These are phyloP conservation scores for Podaxis sp. DNA, from an alignment of 768 basidiomycete genomes.

Conservation along the genomic window DNA sequence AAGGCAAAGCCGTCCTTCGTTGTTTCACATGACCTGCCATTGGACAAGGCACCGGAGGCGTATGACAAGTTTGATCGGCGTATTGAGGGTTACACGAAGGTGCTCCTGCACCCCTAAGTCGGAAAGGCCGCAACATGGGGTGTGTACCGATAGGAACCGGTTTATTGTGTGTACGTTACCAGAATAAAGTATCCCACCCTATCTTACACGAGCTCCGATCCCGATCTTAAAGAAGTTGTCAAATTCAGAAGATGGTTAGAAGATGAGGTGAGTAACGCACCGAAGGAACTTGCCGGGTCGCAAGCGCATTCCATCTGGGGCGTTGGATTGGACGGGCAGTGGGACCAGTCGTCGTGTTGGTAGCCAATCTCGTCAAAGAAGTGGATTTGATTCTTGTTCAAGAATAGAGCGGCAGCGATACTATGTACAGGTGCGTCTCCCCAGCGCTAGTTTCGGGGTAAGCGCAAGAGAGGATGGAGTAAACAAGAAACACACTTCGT, in stretches of 20 bases:
- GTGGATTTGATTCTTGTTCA: constrained; percentile 68
- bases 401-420: constrained; percentile 76
- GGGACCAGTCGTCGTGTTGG: constrained; percentile 73
- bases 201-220: constrained; percentile 11
- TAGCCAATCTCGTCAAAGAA: constrained; percentile 87
- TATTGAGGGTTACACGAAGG: constrained; percentile 55
- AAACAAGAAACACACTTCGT: constrained; percentile 49
- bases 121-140: neutral
- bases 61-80: constrained; percentile 56
- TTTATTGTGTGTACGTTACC: constrained; percentile 5
- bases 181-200: constrained; percentile 10
- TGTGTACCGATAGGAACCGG: neutral
- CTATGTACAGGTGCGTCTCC: constrained; percentile 89
- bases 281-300: constrained; percentile 58
- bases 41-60: constrained; percentile 48
- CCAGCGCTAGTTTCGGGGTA: constrained; percentile 53
- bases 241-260: neutral
- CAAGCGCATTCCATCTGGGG: constrained; percentile 62
- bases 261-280: constrained; percentile 30
- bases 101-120: constrained; percentile 46
- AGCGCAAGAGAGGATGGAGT: constrained; percentile 33
- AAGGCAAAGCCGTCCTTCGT: constrained; percentile 55
- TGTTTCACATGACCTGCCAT: constrained; percentile 50
- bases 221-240: constrained; percentile 1
- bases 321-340: constrained; percentile 53